These are phyloP conservation scores for Choanephora cucurbitarum DNA, from an alignment of 371 early-diverging fungal species.

Conservation along the genomic window DNA sequence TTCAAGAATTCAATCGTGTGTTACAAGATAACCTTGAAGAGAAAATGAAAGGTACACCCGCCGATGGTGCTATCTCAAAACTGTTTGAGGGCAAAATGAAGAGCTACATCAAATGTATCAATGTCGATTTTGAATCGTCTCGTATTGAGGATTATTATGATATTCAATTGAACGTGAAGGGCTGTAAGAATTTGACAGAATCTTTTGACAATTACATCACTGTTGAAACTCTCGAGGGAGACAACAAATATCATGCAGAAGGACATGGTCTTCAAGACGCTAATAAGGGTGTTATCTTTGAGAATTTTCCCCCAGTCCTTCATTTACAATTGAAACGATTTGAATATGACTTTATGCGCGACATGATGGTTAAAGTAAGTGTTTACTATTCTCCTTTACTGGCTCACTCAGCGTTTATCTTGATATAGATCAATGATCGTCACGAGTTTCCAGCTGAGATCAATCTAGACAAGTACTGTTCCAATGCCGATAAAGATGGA, in stretches of 20 bases:
- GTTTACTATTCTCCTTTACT: neutral
- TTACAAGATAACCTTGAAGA: constrained; percentile 94
- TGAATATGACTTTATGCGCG: constrained; percentile 94
- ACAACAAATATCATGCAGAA: constrained; percentile 97
- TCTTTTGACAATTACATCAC: constrained; percentile 91
- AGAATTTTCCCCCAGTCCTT: constrained; percentile 94
- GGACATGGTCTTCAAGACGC: constrained; percentile 97
- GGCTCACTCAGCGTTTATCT: too few species aligned
- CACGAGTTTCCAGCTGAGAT: constrained; percentile 94
- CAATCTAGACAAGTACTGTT: constrained; percentile 88
- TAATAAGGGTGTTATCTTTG: constrained; percentile 94
- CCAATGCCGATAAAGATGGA: constrained; percentile 63
- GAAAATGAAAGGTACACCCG: constrained; percentile 87
- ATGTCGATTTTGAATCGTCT: constrained; percentile 94
- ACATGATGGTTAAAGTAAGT: constrained; percentile 89
- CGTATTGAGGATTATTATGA: constrained; percentile 80
- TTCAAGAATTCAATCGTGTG: constrained; percentile 97
- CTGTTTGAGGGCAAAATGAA: constrained; percentile 96
- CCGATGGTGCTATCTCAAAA: constrained; percentile 89
- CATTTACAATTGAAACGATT: constrained; percentile 98
- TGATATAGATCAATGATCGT: constrained; percentile 96
- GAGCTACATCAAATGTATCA: constrained; percentile 91
- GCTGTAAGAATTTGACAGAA: constrained; percentile 84
- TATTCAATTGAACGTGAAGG: constrained; percentile 95
- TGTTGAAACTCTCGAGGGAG: constrained; percentile 94